phyloP scores from a whole-genome alignment of 768 basidiomycete genomes.

The Amanita phalloides region DNA sequence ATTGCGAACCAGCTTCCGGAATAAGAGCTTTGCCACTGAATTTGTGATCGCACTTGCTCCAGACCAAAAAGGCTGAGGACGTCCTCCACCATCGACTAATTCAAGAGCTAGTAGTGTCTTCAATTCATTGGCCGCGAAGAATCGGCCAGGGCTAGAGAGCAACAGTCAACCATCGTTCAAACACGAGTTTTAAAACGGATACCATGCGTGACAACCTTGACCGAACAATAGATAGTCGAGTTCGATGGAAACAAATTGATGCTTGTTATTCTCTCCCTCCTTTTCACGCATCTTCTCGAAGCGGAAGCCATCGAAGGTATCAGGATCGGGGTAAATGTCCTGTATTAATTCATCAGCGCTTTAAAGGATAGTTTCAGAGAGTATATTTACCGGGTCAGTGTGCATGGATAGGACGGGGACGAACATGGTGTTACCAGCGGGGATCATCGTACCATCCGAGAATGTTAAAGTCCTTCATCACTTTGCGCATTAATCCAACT shows the following conservation, averaged over 20 bases:
- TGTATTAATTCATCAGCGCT: neutral
- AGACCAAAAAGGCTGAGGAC: slow-evolving; percentile 9
- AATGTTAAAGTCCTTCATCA: slow-evolving; percentile 28
- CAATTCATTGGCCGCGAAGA: slow-evolving; percentile 24
- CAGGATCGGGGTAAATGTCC: no score
- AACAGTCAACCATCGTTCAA: neutral
- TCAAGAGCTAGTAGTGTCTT: slow-evolving; percentile 23
- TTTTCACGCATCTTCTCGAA: no score
- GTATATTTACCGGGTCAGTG: neutral
- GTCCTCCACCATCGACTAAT: slow-evolving; percentile 13
- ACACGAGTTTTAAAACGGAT: neutral
- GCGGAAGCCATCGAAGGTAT: no score
- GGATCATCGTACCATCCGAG: slow-evolving; percentile 16
- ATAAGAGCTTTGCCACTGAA: slow-evolving; percentile 20
- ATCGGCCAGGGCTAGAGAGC: slow-evolving; percentile 18
- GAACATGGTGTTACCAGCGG: slow-evolving; percentile 14
- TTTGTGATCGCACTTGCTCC: slow-evolving; percentile 14
- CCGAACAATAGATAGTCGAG: no score
- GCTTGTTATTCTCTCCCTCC: no score
- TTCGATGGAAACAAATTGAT: no score
- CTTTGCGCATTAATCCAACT: slow-evolving; percentile 20
- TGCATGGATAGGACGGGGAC: slow-evolving; percentile 7
- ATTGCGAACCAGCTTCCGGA: slow-evolving; percentile 4
- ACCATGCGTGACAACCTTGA: slow-evolving; percentile 7
- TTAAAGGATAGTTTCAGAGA: neutral